Base-by-base conservation (phyloP, 345 rosid species). In the Pistacia vera region DNA sequence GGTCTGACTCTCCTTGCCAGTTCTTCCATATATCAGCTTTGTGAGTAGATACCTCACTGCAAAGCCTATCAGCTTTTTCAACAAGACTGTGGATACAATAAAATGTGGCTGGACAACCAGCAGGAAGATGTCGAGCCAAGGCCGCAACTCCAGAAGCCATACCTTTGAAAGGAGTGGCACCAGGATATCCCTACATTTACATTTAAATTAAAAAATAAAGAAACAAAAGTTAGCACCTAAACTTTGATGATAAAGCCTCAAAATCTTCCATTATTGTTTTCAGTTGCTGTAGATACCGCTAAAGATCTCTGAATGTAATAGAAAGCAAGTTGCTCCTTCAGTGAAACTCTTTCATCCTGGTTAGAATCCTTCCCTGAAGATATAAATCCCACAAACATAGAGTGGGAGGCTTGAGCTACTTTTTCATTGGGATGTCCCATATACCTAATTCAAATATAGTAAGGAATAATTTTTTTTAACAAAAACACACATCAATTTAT, bases 111-210 rank as follows among this genome's bases (percentile, higher is more conserved):
- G 99, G 97, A 84, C 97, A 91, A 76, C 99, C 97, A 16, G 97
- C 97, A 73, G 97, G 97, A 85, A 95, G 94, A 85, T 93, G 84
- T 71, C 91, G 86, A 77, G 88, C 89, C 88, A 93, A 79, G 75
- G 98, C 88, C 67, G 84, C 97, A 73, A 93, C 90, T 61, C 98
- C 99, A 22, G 95, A 87, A 83, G 99, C 99, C 92, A 96, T 85
- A 61, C 98, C 98, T 80, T 96, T 96, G 81, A 96, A 96, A 44
- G 99, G 94, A 54, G 99, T 93, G 75, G 81, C 73, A 77, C 79
- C 89, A 46, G 97, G 99, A 86, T 87, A 93, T 63, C 83, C 90
- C 99, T 96, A 79, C 66, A 81, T 48, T 79, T 74, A 66, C 13
- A 71, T 9, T 71, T 73, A 70, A 11, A 72, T 3, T 71, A 83